Evolutionary conservation across 2,329 filamentous ascomycete species (phyloP).

Genomic region (Ceratocystis papillata): DNA sequence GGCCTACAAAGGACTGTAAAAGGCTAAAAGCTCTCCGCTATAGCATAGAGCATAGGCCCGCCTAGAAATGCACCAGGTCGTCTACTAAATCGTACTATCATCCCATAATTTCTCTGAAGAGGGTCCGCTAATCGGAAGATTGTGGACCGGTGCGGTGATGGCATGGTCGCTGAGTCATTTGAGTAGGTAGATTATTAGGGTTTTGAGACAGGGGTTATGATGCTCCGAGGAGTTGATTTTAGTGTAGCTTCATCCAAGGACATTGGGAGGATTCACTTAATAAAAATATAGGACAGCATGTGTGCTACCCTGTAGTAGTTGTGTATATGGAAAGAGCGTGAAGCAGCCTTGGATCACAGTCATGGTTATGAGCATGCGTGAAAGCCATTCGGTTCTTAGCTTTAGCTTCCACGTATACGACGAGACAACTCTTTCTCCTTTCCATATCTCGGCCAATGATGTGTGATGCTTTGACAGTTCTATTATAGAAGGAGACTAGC

Average conservation of each 20-base stretch:
- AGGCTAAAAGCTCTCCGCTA: background rate
- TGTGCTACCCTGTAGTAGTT: no score
- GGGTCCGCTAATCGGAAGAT: conserved; percentile 22
- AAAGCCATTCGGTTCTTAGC: background rate
- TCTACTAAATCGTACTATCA: background rate
- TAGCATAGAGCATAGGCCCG: conserved; percentile 3
- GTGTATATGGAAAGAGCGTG: no score
- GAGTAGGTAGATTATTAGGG: no score
- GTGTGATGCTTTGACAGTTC: background rate
- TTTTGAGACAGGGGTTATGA: no score
- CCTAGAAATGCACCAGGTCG: conserved; percentile 15
- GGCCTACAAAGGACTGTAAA: no score
- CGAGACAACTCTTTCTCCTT: background rate
- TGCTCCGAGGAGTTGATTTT: no score
- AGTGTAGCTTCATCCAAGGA: no score
- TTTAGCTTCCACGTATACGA: background rate
- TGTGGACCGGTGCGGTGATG: background rate
- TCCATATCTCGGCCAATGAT: background rate
- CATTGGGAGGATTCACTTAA: no score
- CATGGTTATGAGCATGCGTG: background rate
- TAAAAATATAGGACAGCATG: no score
- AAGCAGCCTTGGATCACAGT: background rate
- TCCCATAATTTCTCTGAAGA: background rate
- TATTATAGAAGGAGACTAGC: background rate
- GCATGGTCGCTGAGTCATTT: no score